Conservation (phyloP, 805 yeast species). For the Lipomyces starkeyi region DNA sequence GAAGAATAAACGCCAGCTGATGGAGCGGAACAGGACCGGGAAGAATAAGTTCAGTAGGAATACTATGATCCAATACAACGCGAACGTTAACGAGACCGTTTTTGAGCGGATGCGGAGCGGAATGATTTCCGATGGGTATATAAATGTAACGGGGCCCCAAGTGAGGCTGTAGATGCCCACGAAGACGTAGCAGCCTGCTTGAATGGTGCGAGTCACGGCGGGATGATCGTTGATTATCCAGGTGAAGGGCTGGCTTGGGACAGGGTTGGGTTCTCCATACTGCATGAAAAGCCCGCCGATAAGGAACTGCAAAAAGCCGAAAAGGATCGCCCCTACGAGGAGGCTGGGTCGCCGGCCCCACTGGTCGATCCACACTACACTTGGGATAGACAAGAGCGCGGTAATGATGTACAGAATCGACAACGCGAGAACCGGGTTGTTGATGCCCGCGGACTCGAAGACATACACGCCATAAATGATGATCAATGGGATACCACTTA, state of each 20-base stretch:
- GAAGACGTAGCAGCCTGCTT: slow-evolving; percentile 61
- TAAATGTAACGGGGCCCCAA: slow-evolving; percentile 64
- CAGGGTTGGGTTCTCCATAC: not conserved
- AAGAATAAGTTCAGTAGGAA: slow-evolving; percentile 71
- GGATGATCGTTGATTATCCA: slow-evolving; percentile 56
- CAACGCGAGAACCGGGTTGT: slow-evolving; percentile 52
- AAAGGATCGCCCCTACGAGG: slow-evolving; percentile 71
- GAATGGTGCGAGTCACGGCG: slow-evolving; percentile 57
- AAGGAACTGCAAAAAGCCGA: slow-evolving; percentile 65
- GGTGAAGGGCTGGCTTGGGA: not conserved
- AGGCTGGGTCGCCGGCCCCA: too few relatives aligned
- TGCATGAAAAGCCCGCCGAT: slow-evolving; percentile 65
- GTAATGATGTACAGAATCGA: slow-evolving; percentile 55
- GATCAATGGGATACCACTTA: slow-evolving; percentile 53
- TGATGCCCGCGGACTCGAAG: slow-evolving; percentile 56
- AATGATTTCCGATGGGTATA: slow-evolving; percentile 67
- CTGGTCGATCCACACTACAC: slow-evolving; percentile 57
- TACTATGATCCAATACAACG: slow-evolving; percentile 68
- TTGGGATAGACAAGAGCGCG: slow-evolving; percentile 37
- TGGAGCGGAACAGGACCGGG: slow-evolving; percentile 53
- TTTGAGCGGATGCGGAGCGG: slow-evolving; percentile 64
- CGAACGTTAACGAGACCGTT: slow-evolving; percentile 65
- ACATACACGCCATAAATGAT: slow-evolving; percentile 55
- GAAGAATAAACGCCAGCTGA: too few relatives aligned
- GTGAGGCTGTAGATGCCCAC: slow-evolving; percentile 62